These are phyloP conservation scores for Chondrostereum purpureum DNA, from an alignment of 1,284 basidiomycete genomes.

Conservation along the genomic window DNA sequence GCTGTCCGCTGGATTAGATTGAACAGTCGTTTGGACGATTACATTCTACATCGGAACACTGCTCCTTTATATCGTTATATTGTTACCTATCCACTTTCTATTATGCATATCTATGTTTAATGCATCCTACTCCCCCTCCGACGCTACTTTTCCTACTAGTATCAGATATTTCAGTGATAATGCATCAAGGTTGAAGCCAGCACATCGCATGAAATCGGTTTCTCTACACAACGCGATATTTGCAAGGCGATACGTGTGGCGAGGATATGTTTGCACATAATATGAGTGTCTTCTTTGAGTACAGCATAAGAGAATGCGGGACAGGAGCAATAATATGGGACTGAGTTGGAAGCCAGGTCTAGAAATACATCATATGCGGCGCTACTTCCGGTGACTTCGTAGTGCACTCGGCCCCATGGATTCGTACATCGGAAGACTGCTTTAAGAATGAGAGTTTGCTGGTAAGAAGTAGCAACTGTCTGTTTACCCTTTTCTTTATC, in stretches of 20 bases:
- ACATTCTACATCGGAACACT: neutral
- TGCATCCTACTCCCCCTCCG: neutral
- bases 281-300: slow-evolving; percentile 47
- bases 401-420: slow-evolving; percentile 50
- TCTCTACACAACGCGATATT: slow-evolving; percentile 44
- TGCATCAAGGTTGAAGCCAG: slow-evolving; percentile 29
- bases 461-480: neutral
- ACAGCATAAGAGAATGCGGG: slow-evolving; percentile 64
- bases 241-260: slow-evolving; percentile 53
- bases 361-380: slow-evolving; percentile 57
- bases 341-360: slow-evolving; percentile 32
- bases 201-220: slow-evolving; percentile 39
- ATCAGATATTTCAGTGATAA: neutral
- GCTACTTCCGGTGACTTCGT: slow-evolving; percentile 60
- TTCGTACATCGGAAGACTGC: slow-evolving; percentile 59
- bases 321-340: slow-evolving; percentile 63
- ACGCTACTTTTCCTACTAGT: neutral
- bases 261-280: slow-evolving; percentile 78
- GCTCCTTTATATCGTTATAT: neutral
- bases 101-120: neutral
- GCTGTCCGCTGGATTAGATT: slow-evolving; percentile 28
- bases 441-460: neutral
- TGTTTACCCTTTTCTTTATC: slow-evolving; percentile 55
- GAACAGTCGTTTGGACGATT: too few relatives aligned
- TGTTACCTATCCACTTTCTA: too few relatives aligned